A percentile compares a stretch with the other conserved stretches of the same genome.
These are phyloP conservation scores for Aspergillus caelatus DNA, from an alignment of 2,329 filamentous ascomycete genomes.

Conservation along the genomic window DNA sequence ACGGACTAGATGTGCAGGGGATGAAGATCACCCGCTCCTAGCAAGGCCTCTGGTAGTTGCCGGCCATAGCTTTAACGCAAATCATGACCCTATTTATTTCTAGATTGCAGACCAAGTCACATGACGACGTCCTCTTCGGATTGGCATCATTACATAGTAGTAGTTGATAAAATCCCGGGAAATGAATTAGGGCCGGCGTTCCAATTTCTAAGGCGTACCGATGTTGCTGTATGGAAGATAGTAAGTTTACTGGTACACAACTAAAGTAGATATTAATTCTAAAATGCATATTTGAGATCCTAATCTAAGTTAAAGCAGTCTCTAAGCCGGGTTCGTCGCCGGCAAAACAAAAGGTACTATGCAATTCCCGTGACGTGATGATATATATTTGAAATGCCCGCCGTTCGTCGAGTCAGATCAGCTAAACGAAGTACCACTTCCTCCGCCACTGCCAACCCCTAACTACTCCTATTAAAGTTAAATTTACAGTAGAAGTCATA, in stretches of 20 bases:
- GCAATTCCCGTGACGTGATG: too few species aligned
- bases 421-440: background rate
- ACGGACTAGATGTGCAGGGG: background rate
- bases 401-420: background rate
- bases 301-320: too few species aligned
- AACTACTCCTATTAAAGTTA: background rate
- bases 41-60: background rate
- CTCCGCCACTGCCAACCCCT: background rate
- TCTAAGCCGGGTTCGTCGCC: too few species aligned
- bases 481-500: background rate
- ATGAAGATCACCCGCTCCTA: background rate
- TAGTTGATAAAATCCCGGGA: too few species aligned
- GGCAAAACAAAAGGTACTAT: background rate
- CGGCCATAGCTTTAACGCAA: background rate
- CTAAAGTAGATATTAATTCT: too few species aligned
- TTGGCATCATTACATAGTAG: too few species aligned
- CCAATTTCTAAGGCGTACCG: too few species aligned
- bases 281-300: too few species aligned
- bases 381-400: too few species aligned
- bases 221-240: too few species aligned
- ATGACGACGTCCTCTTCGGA: background rate
- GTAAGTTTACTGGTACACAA: too few species aligned
- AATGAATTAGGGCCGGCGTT: too few species aligned
- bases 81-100: background rate
- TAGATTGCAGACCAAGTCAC: background rate